Conservation (phyloP, 371 early-diverging fungal genomes). For the Mortierella polycephala region DNA sequence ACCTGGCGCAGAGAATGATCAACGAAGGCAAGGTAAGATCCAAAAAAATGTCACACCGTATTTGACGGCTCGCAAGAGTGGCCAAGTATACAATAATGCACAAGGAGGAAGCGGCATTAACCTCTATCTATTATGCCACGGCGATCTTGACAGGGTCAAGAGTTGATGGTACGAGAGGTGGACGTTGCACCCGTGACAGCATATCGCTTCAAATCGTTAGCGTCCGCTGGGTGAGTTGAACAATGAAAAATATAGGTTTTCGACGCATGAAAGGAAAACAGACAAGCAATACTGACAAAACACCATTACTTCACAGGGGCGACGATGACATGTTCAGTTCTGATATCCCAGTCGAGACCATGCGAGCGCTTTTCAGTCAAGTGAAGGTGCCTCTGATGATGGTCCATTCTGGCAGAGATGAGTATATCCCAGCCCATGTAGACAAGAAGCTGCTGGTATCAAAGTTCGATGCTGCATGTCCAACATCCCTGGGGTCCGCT, state of each 20-base stretch:
- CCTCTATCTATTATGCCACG: too few relatives aligned
- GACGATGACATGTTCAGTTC: constrained; percentile 70
- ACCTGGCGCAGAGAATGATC: constrained; percentile 53
- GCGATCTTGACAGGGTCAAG: constrained; percentile 30
- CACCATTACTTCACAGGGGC: constrained; percentile 48
- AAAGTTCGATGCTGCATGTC: constrained; percentile 52
- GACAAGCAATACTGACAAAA: neutral
- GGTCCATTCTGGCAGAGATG: constrained; percentile 61
- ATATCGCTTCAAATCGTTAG: constrained; percentile 60
- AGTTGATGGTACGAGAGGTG: constrained; percentile 57
- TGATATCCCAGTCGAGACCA: constrained; percentile 57
- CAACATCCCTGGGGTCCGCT: constrained; percentile 53
- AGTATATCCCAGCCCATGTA: constrained; percentile 50
- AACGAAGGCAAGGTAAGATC: constrained; percentile 52
- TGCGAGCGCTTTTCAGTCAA: constrained; percentile 53
- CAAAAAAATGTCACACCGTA: neutral
- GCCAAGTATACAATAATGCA: too few relatives aligned
- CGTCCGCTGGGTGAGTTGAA: constrained; percentile 55
- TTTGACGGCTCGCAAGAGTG: too few relatives aligned
- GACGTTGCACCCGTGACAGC: constrained; percentile 59
- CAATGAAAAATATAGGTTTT: too few relatives aligned
- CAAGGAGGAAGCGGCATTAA: too few relatives aligned
- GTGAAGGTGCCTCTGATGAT: constrained; percentile 57
- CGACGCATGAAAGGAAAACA: too few relatives aligned
- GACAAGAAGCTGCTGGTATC: constrained; percentile 43